A percentile compares a stretch with the other conserved stretches of the same genome.
Evolutionary conservation across 192 early-diverging fungal genomes (phyloP).

Genomic region (Podila clonocystis): DNA sequence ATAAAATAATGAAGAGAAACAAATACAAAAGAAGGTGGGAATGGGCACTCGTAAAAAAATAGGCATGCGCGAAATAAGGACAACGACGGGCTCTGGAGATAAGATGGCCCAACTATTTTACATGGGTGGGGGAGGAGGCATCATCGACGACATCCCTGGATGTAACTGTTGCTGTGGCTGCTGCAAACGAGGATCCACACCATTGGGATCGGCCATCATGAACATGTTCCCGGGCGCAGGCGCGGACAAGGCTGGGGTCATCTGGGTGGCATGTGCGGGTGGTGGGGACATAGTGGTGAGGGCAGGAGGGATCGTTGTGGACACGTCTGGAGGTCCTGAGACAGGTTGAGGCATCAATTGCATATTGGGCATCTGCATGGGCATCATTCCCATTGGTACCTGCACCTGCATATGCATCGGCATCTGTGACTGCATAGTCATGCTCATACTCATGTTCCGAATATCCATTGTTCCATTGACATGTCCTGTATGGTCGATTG

Average conservation of each 20-base stretch:
- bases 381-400: not conserved
- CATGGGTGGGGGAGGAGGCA: not conserved
- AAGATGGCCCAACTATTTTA: not conserved
- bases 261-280: not conserved
- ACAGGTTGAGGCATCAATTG: not conserved
- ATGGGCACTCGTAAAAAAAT: too few relatives aligned
- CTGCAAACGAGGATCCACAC: not conserved
- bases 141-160: not conserved
- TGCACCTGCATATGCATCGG: constrained; percentile 1
- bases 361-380: not conserved
- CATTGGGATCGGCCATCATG: not conserved
- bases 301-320: not conserved
- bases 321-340: too few relatives aligned
- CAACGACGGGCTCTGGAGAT: too few relatives aligned
- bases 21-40: too few relatives aligned
- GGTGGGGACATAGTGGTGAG: not conserved
- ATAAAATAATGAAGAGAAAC: too few relatives aligned
- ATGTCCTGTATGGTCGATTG: not conserved
- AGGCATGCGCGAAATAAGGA: too few relatives aligned
- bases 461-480: not conserved
- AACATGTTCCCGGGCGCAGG: not conserved
- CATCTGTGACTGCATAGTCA: not conserved
- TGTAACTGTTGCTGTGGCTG: not conserved
- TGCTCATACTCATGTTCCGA: not conserved
- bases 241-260: not conserved